Base-by-base conservation (phyloP, 768 basidiomycete species). In the Trametes elegans region DNA sequence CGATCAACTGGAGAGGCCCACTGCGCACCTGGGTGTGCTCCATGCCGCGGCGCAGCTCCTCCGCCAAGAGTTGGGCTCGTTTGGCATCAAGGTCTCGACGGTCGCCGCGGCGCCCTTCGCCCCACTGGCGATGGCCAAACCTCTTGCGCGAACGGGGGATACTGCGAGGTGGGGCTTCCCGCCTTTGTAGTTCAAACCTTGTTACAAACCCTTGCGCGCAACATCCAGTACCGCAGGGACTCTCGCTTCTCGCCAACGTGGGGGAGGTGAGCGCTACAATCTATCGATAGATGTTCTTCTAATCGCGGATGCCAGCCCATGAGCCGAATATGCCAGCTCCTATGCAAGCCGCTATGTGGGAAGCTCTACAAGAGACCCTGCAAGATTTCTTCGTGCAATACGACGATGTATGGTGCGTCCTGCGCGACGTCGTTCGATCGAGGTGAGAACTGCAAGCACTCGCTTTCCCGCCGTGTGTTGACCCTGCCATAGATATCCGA, bases 51-150 rank as follows among this genome's bases (percentile, higher is more conserved):
- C 60, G 7, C 50, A 51, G 16, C 55, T 60, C 39, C 40, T 66
- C 2, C 52, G 60, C 45, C 51, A 55, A 23, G 42, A 45, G 19
- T 49, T 66, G 18, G 49, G 56, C 29, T 26, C 54, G 5, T 38
- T 54, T 18, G 66, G 64, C 36, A 59, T 67, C 46, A 55, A 51
- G 45, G 60, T 68, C 21, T 55, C 55, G 6, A 53, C 48, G 11
- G 48, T 59, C 23, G 31, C 27, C 39, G 26, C 43, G 39, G 57
- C 47, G 27, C 57, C 57, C 57, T 59, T 42, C 28, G 52, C 57
- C 57, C 57, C 51, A n/a, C n/a, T n/a, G n/a, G n/a, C n/a, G 29
- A 28, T 28, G 34, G 38, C 48, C 49, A 50, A 50, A 44, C 28
- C 23, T 49, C 8, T 26, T 23, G 48, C 35, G 19, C 48, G 21